These are phyloP conservation scores for Linum usitatissimum DNA, from an alignment of 345 rosid genomes.

Conservation along the genomic window DNA sequence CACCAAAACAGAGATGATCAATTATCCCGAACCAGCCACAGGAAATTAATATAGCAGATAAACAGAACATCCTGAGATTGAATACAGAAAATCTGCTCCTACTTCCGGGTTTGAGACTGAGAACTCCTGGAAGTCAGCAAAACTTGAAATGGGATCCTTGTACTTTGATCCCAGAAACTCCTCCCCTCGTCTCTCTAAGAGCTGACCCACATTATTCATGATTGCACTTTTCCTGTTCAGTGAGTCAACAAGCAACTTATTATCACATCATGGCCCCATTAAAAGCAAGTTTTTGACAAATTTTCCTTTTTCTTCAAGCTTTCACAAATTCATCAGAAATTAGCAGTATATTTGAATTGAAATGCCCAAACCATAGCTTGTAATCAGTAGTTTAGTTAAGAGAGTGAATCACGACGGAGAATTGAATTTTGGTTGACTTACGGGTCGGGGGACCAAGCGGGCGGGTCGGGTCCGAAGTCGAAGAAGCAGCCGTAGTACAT, in stretches of 20 bases:
- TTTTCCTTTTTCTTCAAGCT: no score
- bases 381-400: no score
- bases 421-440: constrained; percentile 12
- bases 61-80: background rate
- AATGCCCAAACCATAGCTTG: background rate
- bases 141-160: constrained; percentile 67
- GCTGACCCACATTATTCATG: constrained; percentile 54
- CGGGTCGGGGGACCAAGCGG: constrained; percentile 90
- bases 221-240: constrained; percentile 46
- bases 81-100: constrained; percentile 1
- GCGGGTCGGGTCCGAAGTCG: constrained; percentile 76
- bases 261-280: no score
- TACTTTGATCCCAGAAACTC: constrained; percentile 65
- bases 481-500: constrained; percentile 74
- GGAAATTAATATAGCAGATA: background rate
- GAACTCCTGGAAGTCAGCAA: constrained; percentile 74
- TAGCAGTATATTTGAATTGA: background rate
- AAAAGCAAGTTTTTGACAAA: no score
- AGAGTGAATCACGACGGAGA: background rate
- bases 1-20: constrained; percentile 13
- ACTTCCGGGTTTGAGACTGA: constrained; percentile 88
- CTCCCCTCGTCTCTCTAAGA: constrained; percentile 58
- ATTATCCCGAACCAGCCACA: background rate
- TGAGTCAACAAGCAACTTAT: no score
- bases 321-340: no score